Percentiles rank a stretch among this genome's conserved stretches.
Conservation (phyloP, 768 basidiomycete species). For the Serpula lacrymans region DNA sequence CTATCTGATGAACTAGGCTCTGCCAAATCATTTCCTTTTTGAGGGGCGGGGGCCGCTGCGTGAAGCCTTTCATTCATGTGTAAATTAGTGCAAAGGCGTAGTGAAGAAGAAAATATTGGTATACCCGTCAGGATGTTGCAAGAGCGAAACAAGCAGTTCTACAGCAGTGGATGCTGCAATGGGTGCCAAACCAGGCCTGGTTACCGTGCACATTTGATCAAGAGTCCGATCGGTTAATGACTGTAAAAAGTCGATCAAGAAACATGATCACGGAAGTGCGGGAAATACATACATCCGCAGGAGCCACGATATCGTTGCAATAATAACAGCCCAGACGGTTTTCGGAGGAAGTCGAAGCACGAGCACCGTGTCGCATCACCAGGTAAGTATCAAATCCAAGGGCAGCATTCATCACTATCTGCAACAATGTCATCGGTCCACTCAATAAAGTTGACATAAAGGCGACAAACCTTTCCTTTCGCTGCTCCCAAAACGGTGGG, state of each 20-base stretch:
- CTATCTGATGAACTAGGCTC: conserved; percentile 35
- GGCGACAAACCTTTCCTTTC: conserved; percentile 68
- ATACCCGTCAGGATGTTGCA: conserved; percentile 90
- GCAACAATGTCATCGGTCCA: background rate
- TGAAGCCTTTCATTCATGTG: conserved; percentile 40
- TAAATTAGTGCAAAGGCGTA: background rate
- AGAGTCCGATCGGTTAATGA: conserved; percentile 85
- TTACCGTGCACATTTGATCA: conserved; percentile 99
- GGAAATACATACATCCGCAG: conserved; percentile 69
- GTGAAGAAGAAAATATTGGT: conserved; percentile 9
- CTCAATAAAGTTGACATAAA: background rate
- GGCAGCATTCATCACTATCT: conserved; percentile 94
- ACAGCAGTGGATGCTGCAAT: conserved; percentile 92
- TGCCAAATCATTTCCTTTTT: conserved; percentile 26
- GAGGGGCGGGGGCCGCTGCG: conserved; percentile 75
- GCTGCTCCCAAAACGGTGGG: conserved; percentile 85
- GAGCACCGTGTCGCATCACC: conserved; percentile 92
- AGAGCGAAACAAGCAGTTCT: conserved; percentile 81
- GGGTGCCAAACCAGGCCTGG: conserved; percentile 88
- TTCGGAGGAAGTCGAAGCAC: conserved; percentile 35
- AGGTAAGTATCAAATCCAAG: conserved; percentile 95
- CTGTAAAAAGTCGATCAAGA: conserved; percentile 23
- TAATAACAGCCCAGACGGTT: conserved; percentile 87
- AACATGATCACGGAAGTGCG: background rate
- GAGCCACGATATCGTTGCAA: conserved; percentile 97